Base-by-base conservation (phyloP, 306 rosid genomes). In the Oemleria cerasiformis region DNA sequence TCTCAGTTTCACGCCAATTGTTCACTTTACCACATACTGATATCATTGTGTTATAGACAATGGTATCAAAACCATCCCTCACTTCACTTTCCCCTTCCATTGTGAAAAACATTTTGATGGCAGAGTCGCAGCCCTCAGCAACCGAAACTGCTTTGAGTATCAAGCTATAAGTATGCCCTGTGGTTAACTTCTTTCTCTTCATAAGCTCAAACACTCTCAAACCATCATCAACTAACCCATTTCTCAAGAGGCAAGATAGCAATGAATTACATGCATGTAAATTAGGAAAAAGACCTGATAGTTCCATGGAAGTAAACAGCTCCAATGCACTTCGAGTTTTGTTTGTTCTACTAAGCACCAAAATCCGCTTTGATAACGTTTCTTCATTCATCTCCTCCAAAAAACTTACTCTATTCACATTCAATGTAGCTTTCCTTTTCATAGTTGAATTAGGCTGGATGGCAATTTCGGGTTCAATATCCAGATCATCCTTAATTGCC, bases 211-310 rank as follows among this genome's bases (percentile, higher is more conserved):
- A 88, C 55, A 91, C 84, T 72, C 82, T 84, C 56, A 86, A 77
- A 56, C 88, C 89, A 67, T 91, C 86, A 48, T 84, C 91, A 77
- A 82, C 61, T 68, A 74, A 65, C 51, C 78, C 85, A 58, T 93
- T 88, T 83, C 98, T 91, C 75, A 84, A 14, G 57, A 93, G 97
- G 70, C 94, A 78, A 60, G 89, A 80, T 55, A 93, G 76, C 51
- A 93, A 87, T 54, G 97, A 93, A 82, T 93, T 93, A 70, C 90
- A 87, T 4, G 97, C 89, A 80, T 91, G 97, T 55, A 78, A 72
- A 76, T 68, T 86, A 7, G 97, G 97, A 80, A 79, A 75, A 78
- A 87, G 94, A 72, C 88, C 89, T 0, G 80, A 79, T 57, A 86
- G 57, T 67, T 88, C 84, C 97, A 93, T 88, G 65, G 97, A 91